These are phyloP conservation scores for Kwoniella newhampshirensis DNA, from an alignment of 768 basidiomycete species.

Conservation along the genomic window DNA sequence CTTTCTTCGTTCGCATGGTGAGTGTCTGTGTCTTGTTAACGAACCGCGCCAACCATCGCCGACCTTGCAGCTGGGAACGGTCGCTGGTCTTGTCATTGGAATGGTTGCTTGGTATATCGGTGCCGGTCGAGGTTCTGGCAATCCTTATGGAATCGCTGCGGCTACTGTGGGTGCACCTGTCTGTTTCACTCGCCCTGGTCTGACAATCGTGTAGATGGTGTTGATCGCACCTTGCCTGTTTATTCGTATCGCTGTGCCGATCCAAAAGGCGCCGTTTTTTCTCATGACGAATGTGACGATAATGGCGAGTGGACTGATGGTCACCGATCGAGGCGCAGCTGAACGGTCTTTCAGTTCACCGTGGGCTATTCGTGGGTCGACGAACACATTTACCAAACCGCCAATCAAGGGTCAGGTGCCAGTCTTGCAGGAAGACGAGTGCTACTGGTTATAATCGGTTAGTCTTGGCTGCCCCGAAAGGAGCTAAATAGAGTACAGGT, in stretches of 20 bases:
- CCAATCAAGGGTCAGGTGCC: constrained; percentile 61
- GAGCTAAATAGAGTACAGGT: constrained; percentile 44
- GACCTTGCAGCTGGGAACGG: constrained; percentile 35
- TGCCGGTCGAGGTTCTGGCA: constrained; percentile 58
- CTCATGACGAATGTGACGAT: constrained; percentile 52
- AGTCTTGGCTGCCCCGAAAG: constrained; percentile 9
- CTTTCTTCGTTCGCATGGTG: constrained; percentile 59
- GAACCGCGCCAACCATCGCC: constrained; percentile 43
- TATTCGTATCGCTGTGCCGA: constrained; percentile 58
- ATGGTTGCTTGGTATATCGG: constrained; percentile 53
- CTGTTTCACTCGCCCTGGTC: neutral
- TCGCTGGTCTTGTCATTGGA: constrained; percentile 43
- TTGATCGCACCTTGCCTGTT: constrained; percentile 59
- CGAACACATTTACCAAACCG: constrained; percentile 57
- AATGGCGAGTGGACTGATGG: constrained; percentile 51
- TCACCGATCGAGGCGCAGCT: too few relatives aligned
- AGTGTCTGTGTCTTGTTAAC: constrained; percentile 18
- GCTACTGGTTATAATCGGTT: constrained; percentile 60
- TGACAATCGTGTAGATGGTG: constrained; percentile 48
- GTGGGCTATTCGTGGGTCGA: constrained; percentile 65
- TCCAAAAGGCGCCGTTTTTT: constrained; percentile 31
- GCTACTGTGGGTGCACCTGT: constrained; percentile 52
- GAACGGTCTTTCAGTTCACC: constrained; percentile 53
- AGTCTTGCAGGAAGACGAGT: constrained; percentile 60
- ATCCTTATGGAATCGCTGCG: constrained; percentile 61